Conservation (phyloP, 345 rosid species). For the Lenwebbia sp. region DNA sequence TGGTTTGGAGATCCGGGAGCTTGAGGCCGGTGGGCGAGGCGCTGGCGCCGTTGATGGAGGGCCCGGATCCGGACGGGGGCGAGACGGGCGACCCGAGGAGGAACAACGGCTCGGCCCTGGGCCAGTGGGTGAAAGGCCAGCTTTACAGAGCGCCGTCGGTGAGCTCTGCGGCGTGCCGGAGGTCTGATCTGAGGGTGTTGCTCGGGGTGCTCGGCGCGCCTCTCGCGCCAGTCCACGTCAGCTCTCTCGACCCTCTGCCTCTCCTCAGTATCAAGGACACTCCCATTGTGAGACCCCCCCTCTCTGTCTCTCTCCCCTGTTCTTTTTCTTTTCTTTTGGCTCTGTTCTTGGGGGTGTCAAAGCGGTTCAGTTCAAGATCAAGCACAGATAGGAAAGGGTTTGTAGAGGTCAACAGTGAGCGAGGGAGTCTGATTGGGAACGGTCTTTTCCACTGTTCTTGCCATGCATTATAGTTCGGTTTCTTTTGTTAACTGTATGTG, state of each 20-base stretch:
- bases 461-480: background rate
- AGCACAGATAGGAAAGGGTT: background rate
- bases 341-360: background rate
- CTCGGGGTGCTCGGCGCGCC: conserved; percentile 18
- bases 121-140: conserved; percentile 5
- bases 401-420: background rate
- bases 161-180: background rate
- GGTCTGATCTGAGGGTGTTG: conserved; percentile 1
- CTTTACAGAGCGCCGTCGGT: background rate
- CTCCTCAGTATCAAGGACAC: conserved; percentile 44
- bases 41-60: conserved; percentile 55
- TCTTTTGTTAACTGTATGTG: background rate
- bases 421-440: background rate
- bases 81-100: conserved; percentile 20
- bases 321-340: background rate
- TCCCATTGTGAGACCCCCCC: conserved; percentile 49
- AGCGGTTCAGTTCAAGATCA: background rate
- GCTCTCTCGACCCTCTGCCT: conserved; percentile 37
- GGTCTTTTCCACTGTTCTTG: background rate
- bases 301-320: background rate
- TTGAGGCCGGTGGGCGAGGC: conserved; percentile 55
- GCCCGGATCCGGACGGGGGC: conserved; percentile 76
- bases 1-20: conserved; percentile 64
- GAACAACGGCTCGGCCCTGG: background rate
- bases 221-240: conserved; percentile 35